A percentile compares a stretch with the other conserved stretches of the same genome.
Conservation (phyloP, 305 asterid species). For the Fraxinus paxiana region DNA sequence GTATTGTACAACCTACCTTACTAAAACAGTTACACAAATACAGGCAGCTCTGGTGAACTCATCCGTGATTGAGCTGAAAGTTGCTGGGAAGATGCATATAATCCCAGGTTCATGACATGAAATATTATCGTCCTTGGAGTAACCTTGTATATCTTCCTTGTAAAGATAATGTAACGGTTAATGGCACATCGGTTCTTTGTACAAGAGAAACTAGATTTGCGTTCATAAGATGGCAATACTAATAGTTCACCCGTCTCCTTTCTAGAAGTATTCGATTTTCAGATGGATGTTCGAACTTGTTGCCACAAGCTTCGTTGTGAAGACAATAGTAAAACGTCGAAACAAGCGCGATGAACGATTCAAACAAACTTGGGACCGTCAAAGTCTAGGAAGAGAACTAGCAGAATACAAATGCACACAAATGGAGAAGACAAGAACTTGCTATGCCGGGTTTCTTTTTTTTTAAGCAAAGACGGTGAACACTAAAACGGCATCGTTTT, state of each 20-base stretch:
- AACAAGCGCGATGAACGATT: no score
- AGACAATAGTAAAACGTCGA: no score
- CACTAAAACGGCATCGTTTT: no score
- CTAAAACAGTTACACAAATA: background rate
- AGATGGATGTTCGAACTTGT: no score
- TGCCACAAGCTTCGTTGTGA: no score
- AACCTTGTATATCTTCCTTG: background rate
- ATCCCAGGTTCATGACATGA: background rate
- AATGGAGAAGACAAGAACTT: no score
- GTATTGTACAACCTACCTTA: background rate
- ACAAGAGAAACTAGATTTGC: background rate
- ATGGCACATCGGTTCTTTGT: background rate
- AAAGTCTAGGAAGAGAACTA: no score
- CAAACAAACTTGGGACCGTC: no score
- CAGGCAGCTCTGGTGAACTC: background rate
- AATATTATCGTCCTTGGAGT: background rate
- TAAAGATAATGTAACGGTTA: background rate
- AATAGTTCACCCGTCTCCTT: background rate
- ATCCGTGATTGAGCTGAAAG: background rate
- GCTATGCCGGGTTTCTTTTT: no score
- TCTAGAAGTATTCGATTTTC: background rate
- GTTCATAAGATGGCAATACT: background rate
- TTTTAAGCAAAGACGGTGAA: no score
- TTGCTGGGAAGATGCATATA: background rate
- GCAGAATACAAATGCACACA: no score